Evolutionary conservation across 768 basidiomycete genomes (phyloP).

Genomic region (Suillus bovinus): DNA sequence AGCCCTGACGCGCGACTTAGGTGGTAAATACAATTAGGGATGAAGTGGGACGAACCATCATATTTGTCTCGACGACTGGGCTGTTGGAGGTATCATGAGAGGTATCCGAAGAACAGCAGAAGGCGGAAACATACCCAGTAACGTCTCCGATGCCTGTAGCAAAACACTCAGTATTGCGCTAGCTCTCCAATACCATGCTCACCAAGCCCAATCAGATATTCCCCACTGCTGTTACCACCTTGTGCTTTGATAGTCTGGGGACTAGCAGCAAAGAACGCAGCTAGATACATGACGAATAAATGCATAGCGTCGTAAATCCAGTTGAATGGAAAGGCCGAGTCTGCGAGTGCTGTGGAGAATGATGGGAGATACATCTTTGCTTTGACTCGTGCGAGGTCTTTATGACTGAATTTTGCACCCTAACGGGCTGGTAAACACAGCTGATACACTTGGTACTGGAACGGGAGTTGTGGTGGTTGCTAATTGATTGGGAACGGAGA

Average conservation of each 20-base stretch:
- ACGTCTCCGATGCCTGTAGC: conserved; percentile 66
- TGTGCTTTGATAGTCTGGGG: conserved; percentile 24
- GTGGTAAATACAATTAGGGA: conserved; percentile 2
- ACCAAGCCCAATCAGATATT: conserved; percentile 29
- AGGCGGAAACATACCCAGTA: conserved; percentile 52
- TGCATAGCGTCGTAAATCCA: conserved; percentile 40
- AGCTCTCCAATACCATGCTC: background rate
- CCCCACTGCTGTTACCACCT: background rate
- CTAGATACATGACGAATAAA: conserved; percentile 43
- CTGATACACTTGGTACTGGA: background rate
- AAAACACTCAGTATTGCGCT: background rate
- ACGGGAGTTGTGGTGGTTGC: background rate
- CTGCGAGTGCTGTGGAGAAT: conserved; percentile 16
- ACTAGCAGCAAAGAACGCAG: conserved; percentile 42
- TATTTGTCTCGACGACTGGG: conserved; percentile 80
- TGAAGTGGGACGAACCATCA: conserved; percentile 55
- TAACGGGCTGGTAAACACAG: background rate
- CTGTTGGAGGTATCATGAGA: conserved; percentile 32
- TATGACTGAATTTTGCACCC: background rate
- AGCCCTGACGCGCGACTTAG: conserved; percentile 47
- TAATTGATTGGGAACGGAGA: background rate
- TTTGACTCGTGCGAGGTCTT: background rate
- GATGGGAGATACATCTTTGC: conserved; percentile 25
- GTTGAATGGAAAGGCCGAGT: conserved; percentile 15
- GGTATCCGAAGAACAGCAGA: background rate